These are phyloP conservation scores for Flaveria brownii DNA, from an alignment of 129 eudicot species.

Conservation along the genomic window DNA sequence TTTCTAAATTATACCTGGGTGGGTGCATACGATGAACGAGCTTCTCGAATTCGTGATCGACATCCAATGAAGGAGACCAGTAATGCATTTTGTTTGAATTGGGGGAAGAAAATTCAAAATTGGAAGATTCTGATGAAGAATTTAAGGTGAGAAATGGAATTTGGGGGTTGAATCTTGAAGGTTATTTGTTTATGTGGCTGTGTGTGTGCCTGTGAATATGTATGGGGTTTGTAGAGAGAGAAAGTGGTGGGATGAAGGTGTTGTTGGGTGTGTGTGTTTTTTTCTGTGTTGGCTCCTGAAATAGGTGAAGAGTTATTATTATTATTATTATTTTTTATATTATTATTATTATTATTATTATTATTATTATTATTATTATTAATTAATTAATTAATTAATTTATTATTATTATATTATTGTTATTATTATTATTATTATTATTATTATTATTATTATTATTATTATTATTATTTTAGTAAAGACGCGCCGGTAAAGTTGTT, in stretches of 20 bases:
- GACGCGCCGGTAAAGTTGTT: too few relatives aligned
- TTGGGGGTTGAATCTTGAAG: neutral
- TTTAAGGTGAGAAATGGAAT: neutral
- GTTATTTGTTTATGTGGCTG: slow-evolving; percentile 1
- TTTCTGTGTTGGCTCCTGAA: slow-evolving; percentile 37
- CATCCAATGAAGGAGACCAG: slow-evolving; percentile 56
- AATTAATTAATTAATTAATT: too few relatives aligned
- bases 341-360: too few relatives aligned
- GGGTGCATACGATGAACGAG: slow-evolving; percentile 82
- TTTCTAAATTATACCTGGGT: slow-evolving; percentile 50
- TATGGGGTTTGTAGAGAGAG: slow-evolving; percentile 13
- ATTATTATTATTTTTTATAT: neutral
- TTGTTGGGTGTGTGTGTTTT: slow-evolving; percentile 9
- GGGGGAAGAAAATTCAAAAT: neutral
- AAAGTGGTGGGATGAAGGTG: slow-evolving; percentile 21
- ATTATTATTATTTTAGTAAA: too few relatives aligned
- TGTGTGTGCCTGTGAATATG: slow-evolving; percentile 9
- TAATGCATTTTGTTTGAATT: slow-evolving; percentile 47
- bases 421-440: too few relatives aligned
- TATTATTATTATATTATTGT: too few relatives aligned
- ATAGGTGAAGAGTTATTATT: slow-evolving; percentile 35
- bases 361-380: too few relatives aligned
- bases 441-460: too few relatives aligned
- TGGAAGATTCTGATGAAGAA: neutral
- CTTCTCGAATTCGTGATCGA: slow-evolving; percentile 80